Evolutionary conservation across 2,329 filamentous ascomycete species (phyloP).

Genomic region (Pyrenophora teres): DNA sequence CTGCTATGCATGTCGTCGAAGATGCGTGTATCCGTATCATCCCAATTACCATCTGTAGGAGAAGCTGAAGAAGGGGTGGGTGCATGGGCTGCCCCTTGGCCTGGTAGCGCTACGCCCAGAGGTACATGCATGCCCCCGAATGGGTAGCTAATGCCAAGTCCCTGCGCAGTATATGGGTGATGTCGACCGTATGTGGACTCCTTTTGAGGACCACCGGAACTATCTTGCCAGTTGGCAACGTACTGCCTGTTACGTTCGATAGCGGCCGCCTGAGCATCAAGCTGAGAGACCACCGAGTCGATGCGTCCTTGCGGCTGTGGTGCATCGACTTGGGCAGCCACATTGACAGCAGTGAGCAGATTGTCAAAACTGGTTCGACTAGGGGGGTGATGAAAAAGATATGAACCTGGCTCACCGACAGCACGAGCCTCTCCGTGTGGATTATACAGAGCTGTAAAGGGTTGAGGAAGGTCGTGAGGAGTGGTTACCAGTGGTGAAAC

Average conservation of each 20-base stretch:
- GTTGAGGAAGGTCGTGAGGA: conserved; percentile 17
- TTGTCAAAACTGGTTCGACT: conserved; percentile 21
- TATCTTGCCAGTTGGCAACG: conserved; percentile 1
- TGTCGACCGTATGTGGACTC: not conserved
- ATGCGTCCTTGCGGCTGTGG: conserved; percentile 30
- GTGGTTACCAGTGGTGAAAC: conserved; percentile 24
- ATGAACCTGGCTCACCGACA: not conserved
- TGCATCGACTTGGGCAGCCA: conserved; percentile 31
- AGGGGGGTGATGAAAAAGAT: conserved; percentile 14
- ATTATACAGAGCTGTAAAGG: conserved; percentile 11
- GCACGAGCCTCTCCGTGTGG: not conserved
- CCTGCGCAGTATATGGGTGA: not conserved
- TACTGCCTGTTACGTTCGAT: conserved; percentile 18
- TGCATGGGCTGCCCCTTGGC: not conserved
- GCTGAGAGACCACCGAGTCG: conserved; percentile 28
- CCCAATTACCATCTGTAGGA: not conserved
- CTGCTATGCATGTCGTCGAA: not conserved
- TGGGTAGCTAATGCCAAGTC: not conserved
- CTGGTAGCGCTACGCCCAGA: conserved; percentile 1
- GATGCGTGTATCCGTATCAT: not conserved
- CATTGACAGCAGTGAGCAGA: conserved; percentile 33
- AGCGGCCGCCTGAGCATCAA: conserved; percentile 28
- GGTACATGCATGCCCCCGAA: not conserved
- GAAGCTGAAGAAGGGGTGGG: not conserved
- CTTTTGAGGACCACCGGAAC: not conserved